Conservation (phyloP, 2,329 filamentous ascomycete genomes). For the Aspergillus thermomutatus region DNA sequence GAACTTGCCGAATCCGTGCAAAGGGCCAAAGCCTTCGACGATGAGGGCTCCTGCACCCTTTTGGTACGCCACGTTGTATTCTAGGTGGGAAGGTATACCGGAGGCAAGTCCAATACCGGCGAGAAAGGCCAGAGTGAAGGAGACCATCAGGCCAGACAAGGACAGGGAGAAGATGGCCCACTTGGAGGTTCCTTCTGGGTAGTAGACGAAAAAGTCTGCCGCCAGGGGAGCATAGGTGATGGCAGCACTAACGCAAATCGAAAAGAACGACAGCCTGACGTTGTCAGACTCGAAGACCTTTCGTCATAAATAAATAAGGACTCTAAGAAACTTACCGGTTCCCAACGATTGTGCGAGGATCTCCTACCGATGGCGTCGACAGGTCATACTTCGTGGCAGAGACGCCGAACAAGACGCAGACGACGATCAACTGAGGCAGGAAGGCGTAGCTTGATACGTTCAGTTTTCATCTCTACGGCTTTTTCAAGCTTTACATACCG, state of each 20-base stretch:
- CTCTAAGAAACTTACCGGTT: conserved; percentile 27
- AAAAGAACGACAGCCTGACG: conserved; percentile 62
- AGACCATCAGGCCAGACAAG: conserved; percentile 53
- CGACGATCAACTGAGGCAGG: conserved; percentile 59
- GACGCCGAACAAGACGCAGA: conserved; percentile 60
- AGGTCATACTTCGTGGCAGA: conserved; percentile 60
- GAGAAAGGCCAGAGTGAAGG: conserved; percentile 60
- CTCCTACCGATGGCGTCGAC: conserved; percentile 49
- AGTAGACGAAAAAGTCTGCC: conserved; percentile 69
- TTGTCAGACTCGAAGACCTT: background rate
- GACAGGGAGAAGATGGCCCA: conserved; percentile 57
- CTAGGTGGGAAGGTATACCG: conserved; percentile 50
- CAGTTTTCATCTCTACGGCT: conserved; percentile 8
- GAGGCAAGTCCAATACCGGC: conserved; percentile 62
- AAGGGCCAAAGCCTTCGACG: conserved; percentile 57
- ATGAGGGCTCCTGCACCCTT: conserved; percentile 63
- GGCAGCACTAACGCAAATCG: conserved; percentile 62
- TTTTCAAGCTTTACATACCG: conserved; percentile 38
- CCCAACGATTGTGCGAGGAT: conserved; percentile 51
- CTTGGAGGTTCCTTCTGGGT: conserved; percentile 51
- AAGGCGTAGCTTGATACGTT: conserved; percentile 53
- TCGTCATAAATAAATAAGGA: background rate
- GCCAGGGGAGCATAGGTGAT: conserved; percentile 62
- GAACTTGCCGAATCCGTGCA: conserved; percentile 64
- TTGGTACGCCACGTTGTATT: conserved; percentile 57